Base-by-base conservation (phyloP, 169 alveolate genomes). In the Eimeria zaria region DNA sequence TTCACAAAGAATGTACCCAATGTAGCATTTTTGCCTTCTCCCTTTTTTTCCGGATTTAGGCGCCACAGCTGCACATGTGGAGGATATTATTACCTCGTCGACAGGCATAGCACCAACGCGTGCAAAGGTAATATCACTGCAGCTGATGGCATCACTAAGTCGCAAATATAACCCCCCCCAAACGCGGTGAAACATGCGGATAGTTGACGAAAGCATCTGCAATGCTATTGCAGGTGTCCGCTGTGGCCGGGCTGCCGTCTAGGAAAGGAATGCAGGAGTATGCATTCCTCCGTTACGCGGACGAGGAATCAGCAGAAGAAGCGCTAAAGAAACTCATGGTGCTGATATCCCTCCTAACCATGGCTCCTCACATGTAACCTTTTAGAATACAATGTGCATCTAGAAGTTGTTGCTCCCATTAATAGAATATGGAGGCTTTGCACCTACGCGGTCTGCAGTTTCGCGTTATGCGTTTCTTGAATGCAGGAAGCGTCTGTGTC, bases 241-340 rank as follows among this genome's bases (percentile, higher is more conserved):
- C 93, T 2, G 83, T 87, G 44, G 93, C 81, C 41, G 93, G 93
- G 33, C 8, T 64, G 20, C 93, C 93, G 8, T 87, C 93, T 8
- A 87, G 93, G 51, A 87, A 55, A 62, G 93, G 93, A 9, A 44
- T 87, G 36, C 93, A 36, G 64, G 93, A 87, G 48, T 87, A 87
- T 41, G 93, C 93, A 22, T 87, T 87, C n/a, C 93, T 87, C 60
- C 93, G 83, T 22, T 87, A 60, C 41, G 24, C 30, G 30, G 81
- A 87, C 53, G 93, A 87, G 33, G 62, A 58, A 22, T 41, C 36
- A 58, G 78, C 93, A 44, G 83, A 87, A 18, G 81, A 60, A 24
- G 93, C 62, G 58, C 80, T 87, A 36, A 60, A 60, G 46, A 87
- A 44, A 30, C 93, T 87, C 18, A 44, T 12, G 93, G 93, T 87